Evolutionary conservation across 169 alveolate genomes (phyloP).

Genomic region (Cyclospora cayetanensis): DNA sequence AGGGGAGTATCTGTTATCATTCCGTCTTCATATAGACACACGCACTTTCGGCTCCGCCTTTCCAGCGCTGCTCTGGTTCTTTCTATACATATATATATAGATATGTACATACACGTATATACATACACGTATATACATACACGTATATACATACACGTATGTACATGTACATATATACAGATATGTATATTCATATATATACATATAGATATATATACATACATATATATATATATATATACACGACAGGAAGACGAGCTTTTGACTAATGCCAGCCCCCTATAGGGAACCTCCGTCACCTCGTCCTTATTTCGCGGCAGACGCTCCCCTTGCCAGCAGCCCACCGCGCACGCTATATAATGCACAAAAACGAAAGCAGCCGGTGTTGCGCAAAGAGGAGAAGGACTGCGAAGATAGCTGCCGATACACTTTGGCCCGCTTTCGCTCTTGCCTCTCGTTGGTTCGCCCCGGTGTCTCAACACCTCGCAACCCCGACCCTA

Average conservation of each 20-base stretch:
- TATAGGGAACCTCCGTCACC: too few relatives aligned
- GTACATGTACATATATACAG: background rate
- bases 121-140: background rate
- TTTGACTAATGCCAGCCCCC: too few relatives aligned
- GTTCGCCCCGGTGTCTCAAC: background rate
- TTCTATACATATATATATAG: background rate
- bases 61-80: background rate
- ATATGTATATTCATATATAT: background rate
- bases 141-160: background rate
- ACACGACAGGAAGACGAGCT: too few relatives aligned
- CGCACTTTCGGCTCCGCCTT: background rate
- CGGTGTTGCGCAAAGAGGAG: too few relatives aligned
- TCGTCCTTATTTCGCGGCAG: too few relatives aligned
- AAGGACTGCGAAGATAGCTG: too few relatives aligned
- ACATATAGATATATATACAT: too few relatives aligned
- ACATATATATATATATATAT: too few relatives aligned
- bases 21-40: background rate
- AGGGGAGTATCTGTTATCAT: background rate
- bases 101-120: background rate
- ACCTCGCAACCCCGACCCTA: background rate
- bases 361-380: too few relatives aligned
- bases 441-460: background rate
- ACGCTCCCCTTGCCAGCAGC: too few relatives aligned
- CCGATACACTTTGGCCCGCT: too few relatives aligned
- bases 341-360: too few relatives aligned